phyloP scores from a whole-genome alignment of 2,329 filamentous ascomycete genomes.

The Fusarium liriodendri region DNA sequence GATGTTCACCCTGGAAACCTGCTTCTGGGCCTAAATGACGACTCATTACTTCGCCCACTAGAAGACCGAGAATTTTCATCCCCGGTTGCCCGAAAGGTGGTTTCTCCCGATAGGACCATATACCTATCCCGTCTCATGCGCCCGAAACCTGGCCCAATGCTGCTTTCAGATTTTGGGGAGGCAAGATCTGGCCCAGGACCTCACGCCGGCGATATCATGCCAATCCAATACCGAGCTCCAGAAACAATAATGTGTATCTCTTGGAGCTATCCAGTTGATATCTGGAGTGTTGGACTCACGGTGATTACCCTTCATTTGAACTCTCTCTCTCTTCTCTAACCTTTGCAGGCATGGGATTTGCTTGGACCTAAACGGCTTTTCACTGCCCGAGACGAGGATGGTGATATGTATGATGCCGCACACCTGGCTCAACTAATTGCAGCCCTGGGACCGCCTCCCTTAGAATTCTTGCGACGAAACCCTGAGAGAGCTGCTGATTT shows the following conservation, averaged over 20 bases:
- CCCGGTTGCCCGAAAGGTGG: constrained; percentile 37
- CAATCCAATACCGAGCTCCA: constrained; percentile 40
- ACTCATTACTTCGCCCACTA: constrained; percentile 33
- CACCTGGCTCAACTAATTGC: constrained; percentile 42
- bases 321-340: too few species aligned
- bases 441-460: constrained; percentile 37
- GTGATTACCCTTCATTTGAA: constrained; percentile 6
- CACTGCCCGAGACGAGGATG: constrained; percentile 33
- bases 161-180: constrained; percentile 47
- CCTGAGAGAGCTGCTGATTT: constrained; percentile 27
- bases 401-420: constrained; percentile 34
- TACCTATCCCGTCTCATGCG: constrained; percentile 43
- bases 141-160: constrained; percentile 39
- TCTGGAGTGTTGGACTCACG: constrained; percentile 46
- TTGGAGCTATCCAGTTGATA: constrained; percentile 43
- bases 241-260: constrained; percentile 36
- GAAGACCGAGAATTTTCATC: constrained; percentile 40
- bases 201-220: constrained; percentile 46
- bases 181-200: constrained; percentile 39
- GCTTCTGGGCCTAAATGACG: constrained; percentile 35
- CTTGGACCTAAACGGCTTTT: constrained; percentile 34
- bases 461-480: constrained; percentile 25
- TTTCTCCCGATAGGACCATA: constrained; percentile 30
- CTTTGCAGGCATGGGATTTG: constrained; percentile 27
- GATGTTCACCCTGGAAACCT: constrained; percentile 44